Conservation (phyloP, 2,329 filamentous ascomycete genomes). For the Arthrobotrys sphaeroides region DNA sequence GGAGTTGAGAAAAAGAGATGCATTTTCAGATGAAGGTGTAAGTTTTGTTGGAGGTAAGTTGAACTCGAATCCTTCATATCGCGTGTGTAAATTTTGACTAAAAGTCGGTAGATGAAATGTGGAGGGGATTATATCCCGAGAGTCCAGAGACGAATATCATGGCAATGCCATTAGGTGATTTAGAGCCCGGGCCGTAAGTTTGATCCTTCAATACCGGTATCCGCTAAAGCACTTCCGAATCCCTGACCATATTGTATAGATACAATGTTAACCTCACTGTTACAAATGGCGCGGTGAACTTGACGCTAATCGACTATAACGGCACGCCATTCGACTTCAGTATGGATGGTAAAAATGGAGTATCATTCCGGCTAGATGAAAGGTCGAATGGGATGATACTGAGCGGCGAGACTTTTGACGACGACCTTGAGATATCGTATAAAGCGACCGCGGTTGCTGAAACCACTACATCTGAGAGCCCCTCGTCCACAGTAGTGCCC, state of each 20-base stretch:
- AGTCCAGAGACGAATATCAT: slow-evolving; percentile 3
- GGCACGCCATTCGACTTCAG: not conserved
- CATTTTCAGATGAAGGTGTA: slow-evolving; percentile 11
- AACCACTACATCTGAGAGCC: not conserved
- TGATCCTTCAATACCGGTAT: not conserved
- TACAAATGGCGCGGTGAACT: slow-evolving; percentile 7
- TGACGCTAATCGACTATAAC: slow-evolving; percentile 17
- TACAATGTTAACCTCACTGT: slow-evolving; percentile 9
- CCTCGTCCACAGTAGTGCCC: not conserved
- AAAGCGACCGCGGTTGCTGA: not conserved
- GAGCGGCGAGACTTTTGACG: slow-evolving; percentile 10
- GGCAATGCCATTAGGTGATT: slow-evolving; percentile 19
- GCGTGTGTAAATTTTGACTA: not conserved
- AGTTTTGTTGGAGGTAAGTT: slow-evolving; percentile 20
- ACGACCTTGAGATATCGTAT: slow-evolving; percentile 5
- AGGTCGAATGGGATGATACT: not conserved
- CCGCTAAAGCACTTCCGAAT: not conserved
- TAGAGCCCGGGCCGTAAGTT: slow-evolving; percentile 13
- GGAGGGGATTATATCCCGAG: not conserved
- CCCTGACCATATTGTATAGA: no score
- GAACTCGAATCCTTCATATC: not conserved
- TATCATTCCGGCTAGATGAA: not conserved
- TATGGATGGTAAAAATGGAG: not conserved
- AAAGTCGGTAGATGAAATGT: slow-evolving; percentile 7
- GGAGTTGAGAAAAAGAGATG: not conserved